Evolutionary conservation across 306 rosid species (phyloP).

Genomic region (Calophaca sinica): DNA sequence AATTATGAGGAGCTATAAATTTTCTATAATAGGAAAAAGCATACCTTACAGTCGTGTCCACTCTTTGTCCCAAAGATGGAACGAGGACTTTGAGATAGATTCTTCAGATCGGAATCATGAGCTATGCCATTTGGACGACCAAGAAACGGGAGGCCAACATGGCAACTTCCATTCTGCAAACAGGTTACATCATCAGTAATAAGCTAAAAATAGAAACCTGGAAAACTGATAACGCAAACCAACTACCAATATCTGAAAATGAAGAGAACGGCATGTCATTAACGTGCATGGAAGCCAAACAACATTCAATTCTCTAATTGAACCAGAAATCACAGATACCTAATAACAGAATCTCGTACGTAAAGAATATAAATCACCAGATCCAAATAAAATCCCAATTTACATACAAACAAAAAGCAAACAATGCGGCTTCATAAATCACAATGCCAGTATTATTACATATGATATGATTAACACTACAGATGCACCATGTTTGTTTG

Average conservation of each 20-base stretch:
- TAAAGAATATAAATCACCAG: constrained; percentile 7
- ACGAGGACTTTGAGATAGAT: constrained; percentile 64
- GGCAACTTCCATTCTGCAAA: constrained; percentile 72
- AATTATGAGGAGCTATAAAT: constrained; percentile 19
- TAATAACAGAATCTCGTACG: constrained; percentile 16
- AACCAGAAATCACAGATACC: constrained; percentile 24
- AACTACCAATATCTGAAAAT: constrained; percentile 9
- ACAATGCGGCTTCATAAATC: not conserved
- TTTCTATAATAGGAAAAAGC: constrained; percentile 36
- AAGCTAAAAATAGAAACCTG: constrained; percentile 38
- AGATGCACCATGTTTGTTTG: constrained; percentile 20
- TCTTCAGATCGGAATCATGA: constrained; percentile 64
- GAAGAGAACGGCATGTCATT: constrained; percentile 5
- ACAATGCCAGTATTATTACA: not conserved
- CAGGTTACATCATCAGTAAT: constrained; percentile 35
- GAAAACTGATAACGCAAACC: constrained; percentile 1
- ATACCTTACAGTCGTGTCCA: constrained; percentile 79
- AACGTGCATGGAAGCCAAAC: constrained; percentile 1
- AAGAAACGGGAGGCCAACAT: constrained; percentile 53
- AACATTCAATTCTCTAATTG: constrained; percentile 10
- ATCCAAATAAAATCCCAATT: constrained; percentile 34
- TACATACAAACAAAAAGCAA: constrained; percentile 9
- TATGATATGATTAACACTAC: not conserved
- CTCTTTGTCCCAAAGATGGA: constrained; percentile 59
- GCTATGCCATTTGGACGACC: constrained; percentile 55